Conservation (phyloP, 805 yeast species). For the Starmera amethionina region DNA sequence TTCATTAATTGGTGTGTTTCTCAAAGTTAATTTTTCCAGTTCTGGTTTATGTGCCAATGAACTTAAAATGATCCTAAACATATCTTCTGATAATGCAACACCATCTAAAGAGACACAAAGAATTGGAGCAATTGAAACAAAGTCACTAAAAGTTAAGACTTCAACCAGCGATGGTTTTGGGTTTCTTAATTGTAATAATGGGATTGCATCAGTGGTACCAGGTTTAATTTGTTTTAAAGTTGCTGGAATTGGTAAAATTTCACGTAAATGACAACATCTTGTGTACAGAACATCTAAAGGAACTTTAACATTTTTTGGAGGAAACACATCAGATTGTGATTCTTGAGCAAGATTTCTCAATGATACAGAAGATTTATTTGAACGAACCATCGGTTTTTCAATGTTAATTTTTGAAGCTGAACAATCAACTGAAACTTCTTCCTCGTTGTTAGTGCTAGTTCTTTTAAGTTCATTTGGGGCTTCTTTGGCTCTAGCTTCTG, state of each 20-base stretch:
- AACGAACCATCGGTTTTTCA: slow-evolving; percentile 33
- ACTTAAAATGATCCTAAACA: slow-evolving; percentile 59
- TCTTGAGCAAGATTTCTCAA: slow-evolving; percentile 10
- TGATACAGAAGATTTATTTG: slow-evolving; percentile 20
- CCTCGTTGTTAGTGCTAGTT: slow-evolving; percentile 23
- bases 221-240: slow-evolving; percentile 67
- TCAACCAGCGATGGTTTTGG: slow-evolving; percentile 87
- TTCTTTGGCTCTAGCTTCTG: slow-evolving; percentile 25
- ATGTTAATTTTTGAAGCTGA: slow-evolving; percentile 27
- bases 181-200: slow-evolving; percentile 65
- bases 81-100: slow-evolving; percentile 60
- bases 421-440: slow-evolving; percentile 24
- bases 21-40: slow-evolving; percentile 61
- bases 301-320: slow-evolving; percentile 21
- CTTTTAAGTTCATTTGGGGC: slow-evolving; percentile 22
- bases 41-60: slow-evolving; percentile 54
- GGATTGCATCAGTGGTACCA: slow-evolving; percentile 77
- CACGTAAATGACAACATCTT: slow-evolving; percentile 86
- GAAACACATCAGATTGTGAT: slow-evolving; percentile 18
- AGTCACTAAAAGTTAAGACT: slow-evolving; percentile 79
- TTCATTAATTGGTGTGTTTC: slow-evolving; percentile 67
- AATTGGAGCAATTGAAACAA: slow-evolving; percentile 76
- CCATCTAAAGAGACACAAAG: slow-evolving; percentile 74
- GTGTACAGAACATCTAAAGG: slow-evolving; percentile 73
- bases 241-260: slow-evolving; percentile 87